Evolutionary conservation across 495 filamentous ascomycete genomes (phyloP).

Genomic region (Chaetomidium leptoderma): DNA sequence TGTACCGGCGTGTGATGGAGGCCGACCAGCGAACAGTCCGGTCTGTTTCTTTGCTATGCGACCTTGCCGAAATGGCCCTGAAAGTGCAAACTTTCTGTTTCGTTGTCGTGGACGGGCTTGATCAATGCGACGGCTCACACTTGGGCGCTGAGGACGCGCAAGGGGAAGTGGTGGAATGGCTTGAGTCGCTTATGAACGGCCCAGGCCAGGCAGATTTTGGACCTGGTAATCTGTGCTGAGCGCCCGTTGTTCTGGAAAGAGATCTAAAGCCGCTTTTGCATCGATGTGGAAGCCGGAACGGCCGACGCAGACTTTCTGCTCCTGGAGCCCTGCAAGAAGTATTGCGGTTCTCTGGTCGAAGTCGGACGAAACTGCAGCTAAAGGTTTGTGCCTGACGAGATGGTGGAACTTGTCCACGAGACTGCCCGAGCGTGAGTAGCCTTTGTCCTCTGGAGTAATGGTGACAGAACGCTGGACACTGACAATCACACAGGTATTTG

Average conservation of each 20-base stretch:
- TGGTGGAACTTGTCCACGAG: conserved; percentile 1
- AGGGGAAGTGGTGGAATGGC: not conserved
- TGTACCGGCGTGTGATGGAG: not conserved
- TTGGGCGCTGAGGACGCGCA: not conserved
- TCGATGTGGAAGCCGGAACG: not conserved
- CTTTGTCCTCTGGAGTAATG: not conserved
- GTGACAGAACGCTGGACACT: not conserved
- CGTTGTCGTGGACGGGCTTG: not conserved
- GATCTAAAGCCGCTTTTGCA: not conserved
- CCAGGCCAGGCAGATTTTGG: no score
- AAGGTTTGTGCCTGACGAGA: not conserved
- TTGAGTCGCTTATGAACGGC: not conserved
- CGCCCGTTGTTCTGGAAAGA: not conserved
- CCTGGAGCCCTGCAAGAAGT: not conserved
- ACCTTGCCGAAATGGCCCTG: not conserved
- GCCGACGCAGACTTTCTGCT: not conserved
- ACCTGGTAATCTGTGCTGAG: not conserved
- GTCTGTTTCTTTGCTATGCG: not conserved
- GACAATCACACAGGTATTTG: not conserved
- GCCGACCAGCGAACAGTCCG: not conserved
- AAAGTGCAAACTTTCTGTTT: not conserved
- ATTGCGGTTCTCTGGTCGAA: not conserved
- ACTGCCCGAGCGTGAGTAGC: not conserved
- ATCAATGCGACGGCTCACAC: not conserved
- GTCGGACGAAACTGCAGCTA: not conserved